Base-by-base conservation (phyloP, 352 stramenopile species). In the Phytopythium cucurbitacearum region DNA sequence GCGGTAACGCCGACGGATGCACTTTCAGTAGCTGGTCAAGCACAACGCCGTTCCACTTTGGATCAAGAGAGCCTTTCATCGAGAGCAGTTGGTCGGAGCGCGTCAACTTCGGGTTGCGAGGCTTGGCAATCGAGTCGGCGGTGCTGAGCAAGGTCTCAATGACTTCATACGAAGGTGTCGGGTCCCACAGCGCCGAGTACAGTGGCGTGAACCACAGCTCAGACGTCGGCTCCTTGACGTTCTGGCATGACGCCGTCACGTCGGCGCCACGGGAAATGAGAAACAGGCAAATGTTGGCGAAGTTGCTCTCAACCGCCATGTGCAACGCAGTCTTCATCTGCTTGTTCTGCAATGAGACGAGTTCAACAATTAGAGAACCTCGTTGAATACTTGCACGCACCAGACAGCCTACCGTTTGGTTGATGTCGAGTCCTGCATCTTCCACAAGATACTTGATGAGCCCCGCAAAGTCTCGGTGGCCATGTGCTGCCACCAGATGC, bases 291-390 rank as follows among this genome's bases (percentile, higher is more conserved):
- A 81, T 54, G 3, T 75, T 60, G 5, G 62, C 50, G 41, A 71
- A 71, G 10, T 69, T 62, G 35, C 65, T 59, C 43, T 84, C 65
- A 33, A 72, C 73, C 8, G 73, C 64, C 32, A 78, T 36, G 28
- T 84, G 73, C 1, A 84, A 48, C 8, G 73, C 60, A 4, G 73
- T 84, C 59, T 80, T 76, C 44, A 72, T 44, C 11, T 77, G 65
- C 32, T 78, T 78, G 58, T 84, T 84, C 70, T 80, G 53, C 6
- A 34, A 5, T 35, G 7, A 13, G 34, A 40, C 33, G 12, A 40
- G 33, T 28, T 28, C 21, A 39, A 36, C 39, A 8, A 48, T n/a
- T 46, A 5, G 46, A 28, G 1, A 21, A 45, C 11, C 15, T 1
- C 11, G 42, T 28, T n/a, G 33, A 39, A 45, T 41, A 43, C 1